A percentile compares a stretch with the other conserved stretches of the same genome.
phyloP scores from a whole-genome alignment of 2,329 filamentous ascomycete genomes.

The Penicillium sp. region DNA sequence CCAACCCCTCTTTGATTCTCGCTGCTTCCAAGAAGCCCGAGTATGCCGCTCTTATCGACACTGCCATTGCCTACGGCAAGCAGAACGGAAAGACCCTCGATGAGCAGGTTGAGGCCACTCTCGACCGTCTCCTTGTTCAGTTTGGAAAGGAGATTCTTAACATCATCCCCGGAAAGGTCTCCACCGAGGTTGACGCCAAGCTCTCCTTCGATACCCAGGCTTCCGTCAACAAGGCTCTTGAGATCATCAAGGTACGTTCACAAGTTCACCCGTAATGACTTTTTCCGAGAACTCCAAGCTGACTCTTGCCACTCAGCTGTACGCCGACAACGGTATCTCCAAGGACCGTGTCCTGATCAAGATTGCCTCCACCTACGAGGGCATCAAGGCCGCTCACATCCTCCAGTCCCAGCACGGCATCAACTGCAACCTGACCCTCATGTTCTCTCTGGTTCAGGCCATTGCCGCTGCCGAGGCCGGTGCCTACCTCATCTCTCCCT shows the following conservation, averaged over 20 bases:
- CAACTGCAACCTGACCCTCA: constrained; percentile 98
- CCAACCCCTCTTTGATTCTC: constrained; percentile 98
- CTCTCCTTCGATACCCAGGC: constrained; percentile 94
- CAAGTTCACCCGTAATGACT: neutral
- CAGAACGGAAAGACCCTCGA: constrained; percentile 65
- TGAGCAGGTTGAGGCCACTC: constrained; percentile 80
- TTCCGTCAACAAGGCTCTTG: constrained; percentile 91
- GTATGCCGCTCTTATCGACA: constrained; percentile 89
- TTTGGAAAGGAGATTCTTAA: constrained; percentile 97
- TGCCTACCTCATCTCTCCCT: constrained; percentile 97
- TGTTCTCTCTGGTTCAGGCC: constrained; percentile 95
- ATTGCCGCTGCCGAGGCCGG: constrained; percentile 93
- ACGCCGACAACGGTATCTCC: constrained; percentile 85
- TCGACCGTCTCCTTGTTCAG: constrained; percentile 93
- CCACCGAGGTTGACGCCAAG: constrained; percentile 93
- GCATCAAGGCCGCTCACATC: constrained; percentile 97
- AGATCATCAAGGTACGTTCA: constrained; percentile 79
- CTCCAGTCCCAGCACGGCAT: constrained; percentile 93
- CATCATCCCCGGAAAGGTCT: constrained; percentile 97
- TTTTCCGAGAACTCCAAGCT: neutral
- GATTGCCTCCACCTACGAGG: constrained; percentile 98
- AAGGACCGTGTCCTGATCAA: constrained; percentile 98
- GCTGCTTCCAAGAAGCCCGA: constrained; percentile 97
- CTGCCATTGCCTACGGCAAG: constrained; percentile 84
- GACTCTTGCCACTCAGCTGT: constrained; percentile 63